A percentile compares a stretch with the other conserved stretches of the same genome.
phyloP scores from a whole-genome alignment of 2,329 filamentous ascomycete genomes.

The Eutypella sp. region DNA sequence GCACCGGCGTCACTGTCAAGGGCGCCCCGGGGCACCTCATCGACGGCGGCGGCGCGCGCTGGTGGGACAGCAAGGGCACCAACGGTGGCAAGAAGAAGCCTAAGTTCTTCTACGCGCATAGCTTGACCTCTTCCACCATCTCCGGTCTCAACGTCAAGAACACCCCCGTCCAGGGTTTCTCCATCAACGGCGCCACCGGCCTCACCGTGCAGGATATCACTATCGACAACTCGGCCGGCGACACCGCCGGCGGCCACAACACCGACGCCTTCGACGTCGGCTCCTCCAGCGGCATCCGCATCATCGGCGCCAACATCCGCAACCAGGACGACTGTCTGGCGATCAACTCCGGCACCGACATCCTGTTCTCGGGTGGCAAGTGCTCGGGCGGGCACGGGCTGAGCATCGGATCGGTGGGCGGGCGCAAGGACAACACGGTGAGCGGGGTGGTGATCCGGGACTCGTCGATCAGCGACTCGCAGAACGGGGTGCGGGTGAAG shows the following conservation, averaged over 20 bases:
- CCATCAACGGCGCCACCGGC: conserved; percentile 35
- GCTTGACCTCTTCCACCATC: conserved; percentile 45
- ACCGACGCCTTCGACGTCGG: conserved; percentile 52
- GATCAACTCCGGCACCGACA: conserved; percentile 48
- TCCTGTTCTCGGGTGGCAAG: conserved; percentile 35
- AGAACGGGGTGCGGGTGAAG: conserved; percentile 57
- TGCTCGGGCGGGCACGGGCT: conserved; percentile 53
- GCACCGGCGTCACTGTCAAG: conserved; percentile 36
- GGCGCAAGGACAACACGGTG: conserved; percentile 50
- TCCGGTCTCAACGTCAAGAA: conserved; percentile 46
- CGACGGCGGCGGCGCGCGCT: conserved; percentile 50
- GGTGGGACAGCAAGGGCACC: conserved; percentile 58
- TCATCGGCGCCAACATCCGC: conserved; percentile 45
- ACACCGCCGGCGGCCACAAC: conserved; percentile 42
- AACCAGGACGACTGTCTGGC: conserved; percentile 59
- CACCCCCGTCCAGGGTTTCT: conserved; percentile 50
- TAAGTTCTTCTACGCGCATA: conserved; percentile 55
- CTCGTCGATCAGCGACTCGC: conserved; percentile 43
- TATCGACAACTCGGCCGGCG: conserved; percentile 54
- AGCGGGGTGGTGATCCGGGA: conserved; percentile 45
- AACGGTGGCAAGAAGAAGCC: conserved; percentile 61
- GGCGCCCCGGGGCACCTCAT: conserved; percentile 40
- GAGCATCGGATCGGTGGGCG: conserved; percentile 55
- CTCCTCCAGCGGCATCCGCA: conserved; percentile 40
- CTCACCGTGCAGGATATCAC: conserved; percentile 45